Conservation (phyloP, 257 asterid genomes). For the Solanum medicagineum region DNA sequence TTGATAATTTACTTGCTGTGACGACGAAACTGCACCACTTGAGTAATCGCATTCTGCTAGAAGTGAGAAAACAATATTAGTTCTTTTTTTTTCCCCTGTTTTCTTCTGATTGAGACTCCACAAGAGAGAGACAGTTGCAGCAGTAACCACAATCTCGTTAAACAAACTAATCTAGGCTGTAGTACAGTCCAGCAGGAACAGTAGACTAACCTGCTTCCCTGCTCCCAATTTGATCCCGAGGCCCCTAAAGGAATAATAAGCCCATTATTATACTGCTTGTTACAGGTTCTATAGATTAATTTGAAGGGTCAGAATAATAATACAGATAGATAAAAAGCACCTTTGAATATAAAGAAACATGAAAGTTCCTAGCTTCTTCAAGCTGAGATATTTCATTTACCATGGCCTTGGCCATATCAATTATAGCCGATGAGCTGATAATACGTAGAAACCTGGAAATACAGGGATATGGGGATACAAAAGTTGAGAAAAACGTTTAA, state of each 20-base stretch:
- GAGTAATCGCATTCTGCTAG: background rate
- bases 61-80: background rate
- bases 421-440: constrained; percentile 46
- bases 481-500: background rate
- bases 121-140: background rate
- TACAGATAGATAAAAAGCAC: constrained; percentile 23
- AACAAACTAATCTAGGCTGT: background rate
- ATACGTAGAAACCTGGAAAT: constrained; percentile 57
- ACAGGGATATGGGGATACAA: background rate
- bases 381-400: constrained; percentile 81
- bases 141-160: background rate
- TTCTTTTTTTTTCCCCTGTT: background rate
- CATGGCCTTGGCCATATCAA: constrained; percentile 31
- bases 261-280: background rate
- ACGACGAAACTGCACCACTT: background rate
- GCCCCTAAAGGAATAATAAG: constrained; percentile 34
- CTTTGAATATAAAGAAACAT: constrained; percentile 61
- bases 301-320: background rate
- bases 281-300: background rate
- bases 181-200: background rate
- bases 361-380: constrained; percentile 74
- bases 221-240: constrained; percentile 17
- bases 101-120: background rate
- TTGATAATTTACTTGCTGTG: background rate
- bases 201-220: constrained; percentile 39